Percentiles rank a stretch among this genome's conserved stretches.
These are phyloP conservation scores for Suillus plorans DNA, from an alignment of 768 basidiomycete genomes.

Conservation along the genomic window DNA sequence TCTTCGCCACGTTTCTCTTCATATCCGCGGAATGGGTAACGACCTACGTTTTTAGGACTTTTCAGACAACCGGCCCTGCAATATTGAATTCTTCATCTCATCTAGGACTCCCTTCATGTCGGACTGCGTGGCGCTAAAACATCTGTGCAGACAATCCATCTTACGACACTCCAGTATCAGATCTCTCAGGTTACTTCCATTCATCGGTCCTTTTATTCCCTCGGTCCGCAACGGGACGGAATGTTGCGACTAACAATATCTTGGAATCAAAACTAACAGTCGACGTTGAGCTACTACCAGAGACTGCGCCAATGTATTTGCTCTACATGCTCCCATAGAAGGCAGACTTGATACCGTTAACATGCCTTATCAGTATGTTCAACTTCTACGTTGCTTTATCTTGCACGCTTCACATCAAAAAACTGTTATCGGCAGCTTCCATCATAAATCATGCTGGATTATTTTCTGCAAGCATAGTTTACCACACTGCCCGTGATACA, in stretches of 20 bases:
- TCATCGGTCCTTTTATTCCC: background rate
- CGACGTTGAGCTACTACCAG: too few relatives aligned
- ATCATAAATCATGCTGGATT: too few relatives aligned
- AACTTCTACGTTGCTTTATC: background rate
- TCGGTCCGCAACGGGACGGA: background rate
- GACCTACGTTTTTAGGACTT: background rate
- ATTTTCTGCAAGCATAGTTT: background rate
- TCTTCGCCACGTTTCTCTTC: background rate
- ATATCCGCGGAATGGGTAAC: constrained; percentile 1
- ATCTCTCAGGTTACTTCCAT: background rate
- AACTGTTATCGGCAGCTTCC: background rate
- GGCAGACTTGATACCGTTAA: background rate
- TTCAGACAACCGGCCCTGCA: constrained; percentile 1
- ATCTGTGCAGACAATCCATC: background rate
- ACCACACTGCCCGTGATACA: background rate
- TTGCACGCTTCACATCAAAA: background rate
- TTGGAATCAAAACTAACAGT: too few relatives aligned
- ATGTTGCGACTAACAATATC: background rate
- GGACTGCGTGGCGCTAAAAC: background rate
- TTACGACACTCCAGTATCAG: background rate
- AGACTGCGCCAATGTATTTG: background rate
- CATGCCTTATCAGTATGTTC: background rate
- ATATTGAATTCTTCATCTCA: background rate
- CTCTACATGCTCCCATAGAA: background rate
- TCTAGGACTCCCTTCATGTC: background rate